A percentile compares a stretch with the other conserved stretches of the same genome.
Evolutionary conservation across 129 eudicot species (phyloP).

Genomic region (Chrysanthemum seticuspe): DNA sequence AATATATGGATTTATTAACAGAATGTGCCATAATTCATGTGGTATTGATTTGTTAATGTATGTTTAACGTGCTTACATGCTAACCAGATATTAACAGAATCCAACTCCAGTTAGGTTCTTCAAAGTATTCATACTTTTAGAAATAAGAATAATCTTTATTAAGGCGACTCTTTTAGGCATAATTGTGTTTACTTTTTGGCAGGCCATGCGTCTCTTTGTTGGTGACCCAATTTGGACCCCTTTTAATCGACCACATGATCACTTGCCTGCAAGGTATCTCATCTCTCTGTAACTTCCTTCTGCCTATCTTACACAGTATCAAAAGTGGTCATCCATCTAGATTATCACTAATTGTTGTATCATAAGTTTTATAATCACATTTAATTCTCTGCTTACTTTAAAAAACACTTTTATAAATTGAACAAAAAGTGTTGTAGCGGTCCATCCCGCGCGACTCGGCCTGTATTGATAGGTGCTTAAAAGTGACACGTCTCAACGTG

Average conservation of each 20-base stretch:
- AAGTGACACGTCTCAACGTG: no score
- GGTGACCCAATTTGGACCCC: constrained; percentile 99
- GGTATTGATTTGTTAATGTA: no score
- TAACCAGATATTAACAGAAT: no score
- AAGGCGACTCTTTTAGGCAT: not conserved
- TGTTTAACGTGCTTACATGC: no score
- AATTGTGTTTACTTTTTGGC: constrained; percentile 17
- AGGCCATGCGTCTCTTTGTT: constrained; percentile 99
- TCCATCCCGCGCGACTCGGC: no score
- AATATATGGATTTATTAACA: no score
- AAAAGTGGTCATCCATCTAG: not conserved
- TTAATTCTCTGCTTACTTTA: no score
- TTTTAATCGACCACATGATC: constrained; percentile 94
- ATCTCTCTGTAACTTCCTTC: constrained; percentile 2
- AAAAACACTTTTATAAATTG: no score
- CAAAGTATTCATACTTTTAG: not conserved
- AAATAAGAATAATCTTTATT: not conserved
- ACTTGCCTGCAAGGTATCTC: constrained; percentile 82
- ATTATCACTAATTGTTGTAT: no score
- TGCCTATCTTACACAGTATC: not conserved
- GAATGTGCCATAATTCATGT: no score
- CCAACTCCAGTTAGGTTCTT: not conserved
- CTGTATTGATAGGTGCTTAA: no score
- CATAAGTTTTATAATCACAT: no score
- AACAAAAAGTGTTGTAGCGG: not conserved